A percentile compares a stretch with the other conserved stretches of the same genome.
phyloP scores from a whole-genome alignment of 306 rosid genomes.

The Cyclanthera cordifolia region DNA sequence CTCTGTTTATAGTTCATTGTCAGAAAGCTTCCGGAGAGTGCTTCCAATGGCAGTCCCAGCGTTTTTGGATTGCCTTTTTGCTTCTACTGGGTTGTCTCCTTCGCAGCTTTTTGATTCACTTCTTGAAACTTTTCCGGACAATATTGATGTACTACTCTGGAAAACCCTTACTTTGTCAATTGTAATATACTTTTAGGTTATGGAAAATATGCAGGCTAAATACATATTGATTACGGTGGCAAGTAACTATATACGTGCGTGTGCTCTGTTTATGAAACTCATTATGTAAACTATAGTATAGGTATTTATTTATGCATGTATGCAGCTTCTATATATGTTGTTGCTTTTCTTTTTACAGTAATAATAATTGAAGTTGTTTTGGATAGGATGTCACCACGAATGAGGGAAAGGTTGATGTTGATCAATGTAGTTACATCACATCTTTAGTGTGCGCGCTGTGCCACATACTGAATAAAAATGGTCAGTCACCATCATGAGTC shows the following conservation, averaged over 20 bases:
- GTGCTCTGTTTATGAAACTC: not conserved
- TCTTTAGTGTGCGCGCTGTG: constrained; percentile 52
- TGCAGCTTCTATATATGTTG: not conserved
- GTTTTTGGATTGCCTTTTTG: constrained; percentile 55
- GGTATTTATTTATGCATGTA: not conserved
- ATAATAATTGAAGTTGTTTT: constrained; percentile 11
- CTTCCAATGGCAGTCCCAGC: constrained; percentile 63
- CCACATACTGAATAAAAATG: constrained; percentile 57
- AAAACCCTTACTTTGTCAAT: not conserved
- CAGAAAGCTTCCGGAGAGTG: constrained; percentile 44
- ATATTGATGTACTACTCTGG: constrained; percentile 39
- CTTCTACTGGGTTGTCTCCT: constrained; percentile 53
- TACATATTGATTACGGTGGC: too few species aligned
- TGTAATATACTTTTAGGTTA: not conserved
- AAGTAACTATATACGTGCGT: not conserved
- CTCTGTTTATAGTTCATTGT: constrained; percentile 38
- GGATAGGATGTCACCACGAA: constrained; percentile 33
- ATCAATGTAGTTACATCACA: constrained; percentile 30
- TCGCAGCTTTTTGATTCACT: constrained; percentile 44
- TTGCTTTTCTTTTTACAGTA: not conserved
- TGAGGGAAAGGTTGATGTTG: constrained; percentile 36
- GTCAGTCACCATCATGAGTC: constrained; percentile 24
- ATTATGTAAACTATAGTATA: not conserved
- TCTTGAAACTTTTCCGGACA: constrained; percentile 34
- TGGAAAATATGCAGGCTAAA: not conserved